phyloP scores from a whole-genome alignment of 176 grass and related monocot genomes.

The Canna indica region DNA sequence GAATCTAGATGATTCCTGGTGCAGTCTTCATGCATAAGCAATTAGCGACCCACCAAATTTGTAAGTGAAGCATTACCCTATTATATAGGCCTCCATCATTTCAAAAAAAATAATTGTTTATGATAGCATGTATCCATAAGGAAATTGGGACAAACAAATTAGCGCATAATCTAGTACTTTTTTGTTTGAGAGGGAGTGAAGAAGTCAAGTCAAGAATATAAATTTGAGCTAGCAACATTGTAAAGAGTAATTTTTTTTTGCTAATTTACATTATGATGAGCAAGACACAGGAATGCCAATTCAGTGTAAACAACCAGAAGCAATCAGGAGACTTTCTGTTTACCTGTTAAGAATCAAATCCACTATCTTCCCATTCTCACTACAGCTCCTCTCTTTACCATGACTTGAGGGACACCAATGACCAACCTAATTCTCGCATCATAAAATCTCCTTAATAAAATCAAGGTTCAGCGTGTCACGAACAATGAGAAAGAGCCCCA shows the following conservation, averaged over 20 bases:
- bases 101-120: too few species aligned
- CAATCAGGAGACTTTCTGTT: not conserved
- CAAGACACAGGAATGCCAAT: not conserved
- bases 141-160: too few species aligned
- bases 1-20: not conserved
- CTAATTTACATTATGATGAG: not conserved
- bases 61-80: too few species aligned
- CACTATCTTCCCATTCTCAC: not conserved
- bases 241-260: conserved; percentile 3
- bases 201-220: not conserved
- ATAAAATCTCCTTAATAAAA: conserved; percentile 92
- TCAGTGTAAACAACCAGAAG: not conserved
- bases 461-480: conserved; percentile 93
- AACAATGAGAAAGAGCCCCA: conserved; percentile 89
- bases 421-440: conserved; percentile 5
- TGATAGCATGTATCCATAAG: too few species aligned
- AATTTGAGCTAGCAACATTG: not conserved
- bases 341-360: not conserved
- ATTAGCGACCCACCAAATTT: not conserved
- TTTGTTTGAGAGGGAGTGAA: not conserved
- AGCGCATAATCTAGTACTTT: too few species aligned
- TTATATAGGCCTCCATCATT: too few species aligned
- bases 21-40: not conserved
- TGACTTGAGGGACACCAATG: not conserved
- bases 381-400: not conserved